A percentile compares a stretch with the other conserved stretches of the same genome.
phyloP scores from a whole-genome alignment of 2,329 filamentous ascomycete species.

The Colletotrichum eremochloae region DNA sequence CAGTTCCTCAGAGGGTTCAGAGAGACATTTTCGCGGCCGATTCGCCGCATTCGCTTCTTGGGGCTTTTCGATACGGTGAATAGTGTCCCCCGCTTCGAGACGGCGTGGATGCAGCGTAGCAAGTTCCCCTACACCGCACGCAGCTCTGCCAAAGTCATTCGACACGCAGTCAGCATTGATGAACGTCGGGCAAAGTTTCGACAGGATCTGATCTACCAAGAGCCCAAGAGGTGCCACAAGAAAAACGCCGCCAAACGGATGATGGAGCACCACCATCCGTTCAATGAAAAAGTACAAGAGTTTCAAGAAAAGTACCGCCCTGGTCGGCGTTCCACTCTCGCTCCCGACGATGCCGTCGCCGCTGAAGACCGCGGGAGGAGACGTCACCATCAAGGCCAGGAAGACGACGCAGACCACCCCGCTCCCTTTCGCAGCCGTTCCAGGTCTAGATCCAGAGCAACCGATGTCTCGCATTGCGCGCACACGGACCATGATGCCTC shows the following conservation, averaged over 20 bases:
- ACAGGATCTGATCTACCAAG: slow-evolving; percentile 76
- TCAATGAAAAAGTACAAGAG: slow-evolving; percentile 46
- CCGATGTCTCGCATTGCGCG: neutral
- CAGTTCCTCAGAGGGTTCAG: slow-evolving; percentile 83
- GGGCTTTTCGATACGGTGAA: slow-evolving; percentile 89
- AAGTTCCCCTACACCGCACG: slow-evolving; percentile 79
- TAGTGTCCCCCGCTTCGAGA: slow-evolving; percentile 82
- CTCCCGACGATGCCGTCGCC: slow-evolving; percentile 34
- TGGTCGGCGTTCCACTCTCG: slow-evolving; percentile 34
- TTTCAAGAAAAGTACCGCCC: slow-evolving; percentile 55
- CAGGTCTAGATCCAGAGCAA: slow-evolving; percentile 43
- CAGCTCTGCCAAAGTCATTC: slow-evolving; percentile 71
- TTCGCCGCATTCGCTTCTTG: slow-evolving; percentile 80
- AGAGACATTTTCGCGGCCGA: slow-evolving; percentile 83
- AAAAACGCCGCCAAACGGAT: slow-evolving; percentile 44
- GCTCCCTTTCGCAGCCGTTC: slow-evolving; percentile 59
- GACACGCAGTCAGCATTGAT: slow-evolving; percentile 79
- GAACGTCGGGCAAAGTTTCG: slow-evolving; percentile 80
- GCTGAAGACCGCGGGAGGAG: slow-evolving; percentile 34
- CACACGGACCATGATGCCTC: slow-evolving; percentile 32
- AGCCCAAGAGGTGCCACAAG: slow-evolving; percentile 45
- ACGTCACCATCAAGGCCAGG: slow-evolving; percentile 7
- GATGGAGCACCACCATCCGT: slow-evolving; percentile 31
- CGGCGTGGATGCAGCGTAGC: slow-evolving; percentile 81
- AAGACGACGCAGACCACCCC: slow-evolving; percentile 50